Percentiles rank a stretch among this genome's conserved stretches.
These are phyloP conservation scores for Parascedosporium putredinis DNA, from an alignment of 2,329 filamentous ascomycete species.

Conservation along the genomic window DNA sequence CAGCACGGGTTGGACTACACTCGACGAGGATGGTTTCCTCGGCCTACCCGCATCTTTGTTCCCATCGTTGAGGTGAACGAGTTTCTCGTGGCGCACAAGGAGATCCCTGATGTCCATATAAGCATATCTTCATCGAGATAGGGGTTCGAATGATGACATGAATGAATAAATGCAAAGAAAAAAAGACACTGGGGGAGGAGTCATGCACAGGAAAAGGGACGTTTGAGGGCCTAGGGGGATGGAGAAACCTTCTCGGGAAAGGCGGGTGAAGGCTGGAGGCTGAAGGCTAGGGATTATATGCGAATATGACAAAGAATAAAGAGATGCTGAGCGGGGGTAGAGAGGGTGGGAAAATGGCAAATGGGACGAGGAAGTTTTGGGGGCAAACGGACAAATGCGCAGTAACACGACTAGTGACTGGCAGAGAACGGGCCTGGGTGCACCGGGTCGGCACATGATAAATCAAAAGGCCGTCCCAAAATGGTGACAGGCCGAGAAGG, in stretches of 20 bases:
- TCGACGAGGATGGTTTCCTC: slow-evolving; percentile 38
- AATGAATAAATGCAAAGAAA: slow-evolving; percentile 4
- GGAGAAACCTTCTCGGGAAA: too few relatives aligned
- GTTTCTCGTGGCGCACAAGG: slow-evolving; percentile 53
- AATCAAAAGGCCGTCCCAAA: slow-evolving; percentile 1
- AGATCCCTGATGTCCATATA: slow-evolving; percentile 56
- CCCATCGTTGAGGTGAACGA: slow-evolving; percentile 52
- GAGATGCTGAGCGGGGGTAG: neutral
- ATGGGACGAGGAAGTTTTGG: slow-evolving; percentile 5
- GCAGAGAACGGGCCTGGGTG: neutral
- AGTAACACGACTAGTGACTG: slow-evolving; percentile 11
- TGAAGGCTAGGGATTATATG: neutral
- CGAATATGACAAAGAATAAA: neutral
- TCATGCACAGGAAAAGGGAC: neutral
- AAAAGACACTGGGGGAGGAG: too few relatives aligned
- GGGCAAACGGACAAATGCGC: slow-evolving; percentile 8
- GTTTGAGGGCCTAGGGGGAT: neutral
- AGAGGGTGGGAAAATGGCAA: neutral
- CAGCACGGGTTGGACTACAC: neutral
- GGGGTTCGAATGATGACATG: slow-evolving; percentile 12
- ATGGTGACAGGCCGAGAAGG: slow-evolving; percentile 5
- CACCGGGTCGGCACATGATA: slow-evolving; percentile 3
- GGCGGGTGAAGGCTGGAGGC: neutral
- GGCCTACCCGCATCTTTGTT: slow-evolving; percentile 41
- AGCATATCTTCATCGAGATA: slow-evolving; percentile 20